phyloP scores from a whole-genome alignment of 2,329 filamentous ascomycete species.

The Aspergillus quadrilineatus region DNA sequence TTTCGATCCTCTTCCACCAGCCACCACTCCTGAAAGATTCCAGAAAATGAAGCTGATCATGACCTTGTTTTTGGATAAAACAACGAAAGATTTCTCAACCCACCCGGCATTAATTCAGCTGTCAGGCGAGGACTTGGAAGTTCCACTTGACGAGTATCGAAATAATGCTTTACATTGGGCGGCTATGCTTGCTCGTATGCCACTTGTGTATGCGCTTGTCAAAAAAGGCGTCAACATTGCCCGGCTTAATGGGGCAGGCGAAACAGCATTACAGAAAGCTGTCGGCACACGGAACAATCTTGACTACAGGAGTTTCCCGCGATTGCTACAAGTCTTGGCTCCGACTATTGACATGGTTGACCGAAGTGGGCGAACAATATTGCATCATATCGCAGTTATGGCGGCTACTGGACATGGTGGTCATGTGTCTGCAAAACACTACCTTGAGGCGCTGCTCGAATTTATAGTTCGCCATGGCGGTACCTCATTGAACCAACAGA shows the following conservation, averaged over 20 bases:
- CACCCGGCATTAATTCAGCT: slow-evolving; percentile 76
- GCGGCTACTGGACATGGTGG: slow-evolving; percentile 93
- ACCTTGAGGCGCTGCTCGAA: slow-evolving; percentile 88
- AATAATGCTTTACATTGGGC: slow-evolving; percentile 95
- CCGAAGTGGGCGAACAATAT: slow-evolving; percentile 81
- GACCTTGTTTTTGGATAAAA: slow-evolving; percentile 75
- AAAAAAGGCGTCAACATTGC: slow-evolving; percentile 81
- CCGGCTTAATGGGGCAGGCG: slow-evolving; percentile 82
- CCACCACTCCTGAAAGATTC: slow-evolving; percentile 64
- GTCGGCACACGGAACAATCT: slow-evolving; percentile 92
- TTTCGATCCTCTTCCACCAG: slow-evolving; percentile 49
- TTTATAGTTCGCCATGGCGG: slow-evolving; percentile 88
- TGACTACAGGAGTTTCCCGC: slow-evolving; percentile 85
- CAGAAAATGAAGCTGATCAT: slow-evolving; percentile 79
- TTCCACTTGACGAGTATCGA: slow-evolving; percentile 82
- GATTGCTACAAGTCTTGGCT: slow-evolving; percentile 83
- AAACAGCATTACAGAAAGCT: slow-evolving; percentile 89
- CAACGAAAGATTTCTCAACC: slow-evolving; percentile 67
- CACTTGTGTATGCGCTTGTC: slow-evolving; percentile 77
- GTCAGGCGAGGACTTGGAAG: slow-evolving; percentile 78
- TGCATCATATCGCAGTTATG: slow-evolving; percentile 95
- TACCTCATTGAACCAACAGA: slow-evolving; percentile 55
- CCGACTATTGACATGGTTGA: slow-evolving; percentile 89
- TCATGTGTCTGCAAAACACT: slow-evolving; percentile 82
- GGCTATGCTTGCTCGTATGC: slow-evolving; percentile 82